Evolutionary conservation across 306 rosid genomes (phyloP).

Genomic region (Corylus avellana): DNA sequence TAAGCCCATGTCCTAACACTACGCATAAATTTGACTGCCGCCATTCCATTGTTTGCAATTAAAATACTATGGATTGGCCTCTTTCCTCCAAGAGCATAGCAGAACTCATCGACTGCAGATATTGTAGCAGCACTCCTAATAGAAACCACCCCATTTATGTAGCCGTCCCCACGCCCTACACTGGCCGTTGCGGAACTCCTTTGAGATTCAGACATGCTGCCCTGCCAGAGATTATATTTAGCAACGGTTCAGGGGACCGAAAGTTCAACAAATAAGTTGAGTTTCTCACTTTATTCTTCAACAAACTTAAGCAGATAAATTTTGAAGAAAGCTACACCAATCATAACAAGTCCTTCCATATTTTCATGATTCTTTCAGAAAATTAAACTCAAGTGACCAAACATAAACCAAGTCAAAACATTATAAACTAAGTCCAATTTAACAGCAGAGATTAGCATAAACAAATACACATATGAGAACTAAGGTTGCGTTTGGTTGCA

Average conservation of each 20-base stretch:
- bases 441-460: conserved; percentile 3
- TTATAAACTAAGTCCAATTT: conserved; percentile 18
- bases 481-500: conserved; percentile 35
- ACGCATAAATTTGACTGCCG: conserved; percentile 96
- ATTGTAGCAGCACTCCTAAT: conserved; percentile 67
- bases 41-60: conserved; percentile 99
- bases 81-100: conserved; percentile 87
- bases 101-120: conserved; percentile 74
- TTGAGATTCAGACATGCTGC: conserved; percentile 61
- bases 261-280: conserved; percentile 9
- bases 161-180: conserved; percentile 58
- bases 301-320: conserved; percentile 3
- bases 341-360: neutral
- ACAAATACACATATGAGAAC: conserved; percentile 8
- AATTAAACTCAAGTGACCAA: conserved; percentile 12
- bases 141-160: conserved; percentile 48
- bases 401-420: conserved; percentile 2
- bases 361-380: conserved; percentile 12
- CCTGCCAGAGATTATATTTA: conserved; percentile 17
- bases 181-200: conserved; percentile 48
- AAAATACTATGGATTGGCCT: conserved; percentile 94
- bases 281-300: conserved; percentile 3
- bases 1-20: conserved; percentile 96
- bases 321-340: neutral
- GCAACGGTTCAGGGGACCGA: conserved; percentile 22